These are phyloP conservation scores for Dictyostelium capitatum DNA, from an alignment of 78 protist genomes.

Conservation along the genomic window DNA sequence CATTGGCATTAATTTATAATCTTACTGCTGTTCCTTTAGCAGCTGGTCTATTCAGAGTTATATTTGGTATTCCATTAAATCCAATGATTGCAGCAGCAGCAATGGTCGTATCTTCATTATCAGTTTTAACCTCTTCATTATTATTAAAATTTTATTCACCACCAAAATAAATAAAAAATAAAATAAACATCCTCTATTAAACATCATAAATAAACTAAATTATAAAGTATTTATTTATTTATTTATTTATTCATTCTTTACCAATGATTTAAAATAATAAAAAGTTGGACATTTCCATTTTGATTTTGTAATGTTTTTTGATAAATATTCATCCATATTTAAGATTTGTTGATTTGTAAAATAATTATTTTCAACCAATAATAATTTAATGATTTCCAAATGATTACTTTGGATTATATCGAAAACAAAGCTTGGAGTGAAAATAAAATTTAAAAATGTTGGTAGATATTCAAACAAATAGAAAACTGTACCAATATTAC, in stretches of 20 bases:
- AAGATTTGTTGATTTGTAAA: no score
- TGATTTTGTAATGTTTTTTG: no score
- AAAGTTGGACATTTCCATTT: no score
- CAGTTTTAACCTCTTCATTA: constrained; percentile 73
- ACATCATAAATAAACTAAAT: no score
- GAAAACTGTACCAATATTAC: no score
- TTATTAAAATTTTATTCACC: constrained; percentile 56
- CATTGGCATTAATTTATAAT: constrained; percentile 95
- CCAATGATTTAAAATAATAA: neutral
- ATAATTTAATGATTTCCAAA: no score
- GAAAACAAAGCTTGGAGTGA: no score
- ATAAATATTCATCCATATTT: no score
- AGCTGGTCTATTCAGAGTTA: constrained; percentile 81
- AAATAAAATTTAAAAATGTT: no score
- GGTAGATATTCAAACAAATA: no score
- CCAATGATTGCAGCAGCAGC: constrained; percentile 86
- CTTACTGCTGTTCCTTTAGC: constrained; percentile 80
- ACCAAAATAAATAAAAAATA: constrained; percentile 1
- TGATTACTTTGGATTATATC: no score
- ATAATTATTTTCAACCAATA: no score
- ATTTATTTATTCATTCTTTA: neutral
- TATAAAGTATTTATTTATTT: neutral
- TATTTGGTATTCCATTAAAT: constrained; percentile 67
- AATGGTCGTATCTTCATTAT: constrained; percentile 75
- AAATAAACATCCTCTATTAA: neutral